Percentiles rank a stretch among this genome's conserved stretches.
Conservation (phyloP, 2,329 filamentous ascomycete species). For the Clarireedia sp. region DNA sequence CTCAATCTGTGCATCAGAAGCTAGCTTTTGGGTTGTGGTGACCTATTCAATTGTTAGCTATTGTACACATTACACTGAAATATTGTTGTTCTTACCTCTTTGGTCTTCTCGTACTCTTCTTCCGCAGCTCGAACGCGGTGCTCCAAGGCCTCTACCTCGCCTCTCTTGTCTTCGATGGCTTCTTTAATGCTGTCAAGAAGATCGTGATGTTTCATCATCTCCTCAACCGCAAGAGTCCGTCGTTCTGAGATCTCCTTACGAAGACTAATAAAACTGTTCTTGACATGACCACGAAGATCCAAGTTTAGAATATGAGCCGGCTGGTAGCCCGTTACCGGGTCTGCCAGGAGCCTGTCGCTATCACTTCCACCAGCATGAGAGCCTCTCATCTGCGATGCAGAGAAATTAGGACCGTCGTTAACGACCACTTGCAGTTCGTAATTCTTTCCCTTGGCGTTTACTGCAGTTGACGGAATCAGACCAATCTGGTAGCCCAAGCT, state of each 20-base stretch:
- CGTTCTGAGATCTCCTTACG: conserved; percentile 91
- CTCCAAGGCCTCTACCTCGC: conserved; percentile 84
- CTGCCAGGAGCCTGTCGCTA: conserved; percentile 72
- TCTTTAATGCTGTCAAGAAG: conserved; percentile 91
- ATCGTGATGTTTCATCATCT: conserved; percentile 91
- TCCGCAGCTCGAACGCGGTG: conserved; percentile 82
- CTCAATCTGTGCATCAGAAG: conserved; percentile 88
- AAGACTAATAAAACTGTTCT: conserved; percentile 67
- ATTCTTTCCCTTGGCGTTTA: conserved; percentile 75
- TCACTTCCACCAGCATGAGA: conserved; percentile 32
- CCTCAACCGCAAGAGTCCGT: conserved; percentile 71
- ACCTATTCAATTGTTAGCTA: conserved; percentile 29
- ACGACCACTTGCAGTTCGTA: conserved; percentile 82
- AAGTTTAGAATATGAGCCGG: conserved; percentile 82
- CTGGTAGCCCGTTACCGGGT: conserved; percentile 79
- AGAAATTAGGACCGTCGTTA: conserved; percentile 70
- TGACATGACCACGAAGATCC: conserved; percentile 76
- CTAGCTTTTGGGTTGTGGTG: conserved; percentile 78
- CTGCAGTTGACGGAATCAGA: conserved; percentile 75
- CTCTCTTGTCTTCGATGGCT: conserved; percentile 89
- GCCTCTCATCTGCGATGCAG: conserved; percentile 46
- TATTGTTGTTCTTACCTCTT: conserved; percentile 48
- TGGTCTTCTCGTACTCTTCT: conserved; percentile 89
- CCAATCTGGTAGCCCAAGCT: conserved; percentile 89
- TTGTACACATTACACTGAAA: neutral